A percentile compares a stretch with the other conserved stretches of the same genome.
phyloP scores from a whole-genome alignment of 805 yeast species.

The Candida qinlingensis region DNA sequence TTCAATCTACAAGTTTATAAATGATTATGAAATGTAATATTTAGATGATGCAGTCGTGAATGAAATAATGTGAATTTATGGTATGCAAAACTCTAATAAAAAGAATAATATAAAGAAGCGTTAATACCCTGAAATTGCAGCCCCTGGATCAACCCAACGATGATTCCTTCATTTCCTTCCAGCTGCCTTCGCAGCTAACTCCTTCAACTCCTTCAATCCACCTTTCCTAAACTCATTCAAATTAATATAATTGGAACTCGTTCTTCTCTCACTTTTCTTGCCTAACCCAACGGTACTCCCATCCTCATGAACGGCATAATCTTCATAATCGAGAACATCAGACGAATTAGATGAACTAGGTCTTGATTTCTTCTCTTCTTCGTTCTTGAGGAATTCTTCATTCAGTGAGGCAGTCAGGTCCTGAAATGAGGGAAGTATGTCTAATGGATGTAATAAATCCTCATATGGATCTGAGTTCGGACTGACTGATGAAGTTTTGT shows the following conservation, averaged over 20 bases:
- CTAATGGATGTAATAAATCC: conserved; percentile 21
- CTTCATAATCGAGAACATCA: conserved; percentile 1
- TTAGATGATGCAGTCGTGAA: too few species aligned
- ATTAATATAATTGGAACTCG: conserved; percentile 16
- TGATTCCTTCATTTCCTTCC: background rate
- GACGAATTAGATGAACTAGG: background rate
- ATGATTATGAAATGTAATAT: too few species aligned
- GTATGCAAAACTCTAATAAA: too few species aligned
- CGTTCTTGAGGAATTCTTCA: background rate
- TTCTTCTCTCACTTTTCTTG: conserved; percentile 7
- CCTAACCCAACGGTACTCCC: background rate
- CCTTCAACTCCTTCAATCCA: background rate
- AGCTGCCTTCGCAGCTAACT: background rate
- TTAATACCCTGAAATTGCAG: too few species aligned
- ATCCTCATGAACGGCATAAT: background rate
- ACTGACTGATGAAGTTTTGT: background rate
- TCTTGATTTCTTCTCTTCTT: background rate
- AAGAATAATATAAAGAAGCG: too few species aligned
- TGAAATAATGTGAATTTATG: too few species aligned
- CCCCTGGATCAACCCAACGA: too few species aligned
- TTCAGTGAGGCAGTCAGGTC: conserved; percentile 2
- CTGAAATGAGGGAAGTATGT: conserved; percentile 13
- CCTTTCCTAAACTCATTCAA: conserved; percentile 5
- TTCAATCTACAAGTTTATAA: too few species aligned
- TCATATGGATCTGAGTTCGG: conserved; percentile 19